These are phyloP conservation scores for Bruguiera gymnorhiza DNA, from an alignment of 345 rosid genomes.

Conservation along the genomic window DNA sequence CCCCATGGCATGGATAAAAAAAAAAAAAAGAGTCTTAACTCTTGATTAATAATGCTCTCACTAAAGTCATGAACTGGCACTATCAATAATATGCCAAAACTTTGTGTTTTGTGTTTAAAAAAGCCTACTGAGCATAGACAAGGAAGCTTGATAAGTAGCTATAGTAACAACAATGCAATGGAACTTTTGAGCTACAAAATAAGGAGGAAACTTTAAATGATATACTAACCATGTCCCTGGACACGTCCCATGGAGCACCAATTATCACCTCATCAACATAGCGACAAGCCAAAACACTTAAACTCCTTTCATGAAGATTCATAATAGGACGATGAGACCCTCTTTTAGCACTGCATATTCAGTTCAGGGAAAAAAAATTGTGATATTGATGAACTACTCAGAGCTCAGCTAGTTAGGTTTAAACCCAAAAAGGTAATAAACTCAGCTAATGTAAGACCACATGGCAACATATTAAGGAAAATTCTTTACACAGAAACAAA, in stretches of 20 bases:
- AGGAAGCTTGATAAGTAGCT: neutral
- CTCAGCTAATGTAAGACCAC: neutral
- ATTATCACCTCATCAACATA: conserved; percentile 80
- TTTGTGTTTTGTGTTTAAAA: too few relatives aligned
- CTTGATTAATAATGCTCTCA: too few relatives aligned
- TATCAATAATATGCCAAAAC: too few relatives aligned
- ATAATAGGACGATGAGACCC: conserved; percentile 72
- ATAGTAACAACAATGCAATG: neutral
- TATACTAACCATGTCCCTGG: conserved; percentile 62
- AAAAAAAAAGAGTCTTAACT: too few relatives aligned
- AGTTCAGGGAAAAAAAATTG: conserved; percentile 2
- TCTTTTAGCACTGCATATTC: conserved; percentile 55
- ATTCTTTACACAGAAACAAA: neutral
- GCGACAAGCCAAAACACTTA: conserved; percentile 71
- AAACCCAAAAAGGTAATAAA: neutral
- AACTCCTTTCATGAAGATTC: conserved; percentile 81
- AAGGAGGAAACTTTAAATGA: neutral
- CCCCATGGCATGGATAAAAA: too few relatives aligned
- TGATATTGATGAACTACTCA: neutral
- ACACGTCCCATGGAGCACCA: conserved; percentile 73
- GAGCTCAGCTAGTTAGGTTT: neutral
- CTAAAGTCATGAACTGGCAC: too few relatives aligned
- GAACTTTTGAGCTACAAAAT: neutral
- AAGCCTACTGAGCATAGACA: too few relatives aligned
- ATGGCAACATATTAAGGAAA: too few relatives aligned